Evolutionary conservation across 768 basidiomycete genomes (phyloP).

Genomic region (Lanmaoa rubissima): DNA sequence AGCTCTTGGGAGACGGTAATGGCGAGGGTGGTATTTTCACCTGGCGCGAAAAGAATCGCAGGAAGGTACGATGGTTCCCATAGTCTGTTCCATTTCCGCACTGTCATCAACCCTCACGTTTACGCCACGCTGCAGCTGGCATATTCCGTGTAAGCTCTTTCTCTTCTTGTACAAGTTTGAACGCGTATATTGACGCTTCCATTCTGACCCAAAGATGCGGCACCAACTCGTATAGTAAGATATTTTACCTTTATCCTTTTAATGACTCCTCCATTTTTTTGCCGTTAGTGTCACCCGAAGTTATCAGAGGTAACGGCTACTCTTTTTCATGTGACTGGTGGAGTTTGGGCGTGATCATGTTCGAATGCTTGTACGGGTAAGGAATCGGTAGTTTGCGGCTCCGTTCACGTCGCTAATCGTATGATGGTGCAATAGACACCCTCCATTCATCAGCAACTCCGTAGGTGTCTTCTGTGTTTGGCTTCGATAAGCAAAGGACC

Average conservation of each 20-base stretch:
- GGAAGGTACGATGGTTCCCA: slow-evolving; percentile 60
- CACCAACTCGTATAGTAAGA: slow-evolving; percentile 83
- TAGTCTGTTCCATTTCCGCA: slow-evolving; percentile 32
- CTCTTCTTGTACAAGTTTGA: slow-evolving; percentile 14
- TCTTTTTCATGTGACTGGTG: slow-evolving; percentile 97
- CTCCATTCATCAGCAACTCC: slow-evolving; percentile 94
- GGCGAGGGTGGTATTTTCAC: slow-evolving; percentile 86
- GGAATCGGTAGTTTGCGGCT: slow-evolving; percentile 34
- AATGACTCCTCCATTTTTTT: slow-evolving; percentile 26
- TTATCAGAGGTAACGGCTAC: slow-evolving; percentile 89
- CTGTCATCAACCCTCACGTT: slow-evolving; percentile 23
- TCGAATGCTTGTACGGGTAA: slow-evolving; percentile 90
- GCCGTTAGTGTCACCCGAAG: slow-evolving; percentile 79
- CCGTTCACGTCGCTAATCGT: slow-evolving; percentile 27
- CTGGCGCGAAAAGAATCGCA: slow-evolving; percentile 91
- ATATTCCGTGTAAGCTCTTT: slow-evolving; percentile 74
- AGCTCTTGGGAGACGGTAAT: slow-evolving; percentile 79
- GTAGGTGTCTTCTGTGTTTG: slow-evolving; percentile 43
- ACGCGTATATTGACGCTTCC: slow-evolving; percentile 24
- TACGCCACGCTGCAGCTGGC: slow-evolving; percentile 55
- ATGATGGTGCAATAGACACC: slow-evolving; percentile 55
- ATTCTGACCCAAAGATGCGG: slow-evolving; percentile 59
- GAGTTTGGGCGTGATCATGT: slow-evolving; percentile 97
- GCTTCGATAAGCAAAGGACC: slow-evolving; percentile 21
- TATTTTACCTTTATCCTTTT: slow-evolving; percentile 26